Evolutionary conservation across 2,329 filamentous ascomycete species (phyloP), one percentile per base, ranked within the genome.

Genomic region (Emericellopsis cladophorae): DNA sequence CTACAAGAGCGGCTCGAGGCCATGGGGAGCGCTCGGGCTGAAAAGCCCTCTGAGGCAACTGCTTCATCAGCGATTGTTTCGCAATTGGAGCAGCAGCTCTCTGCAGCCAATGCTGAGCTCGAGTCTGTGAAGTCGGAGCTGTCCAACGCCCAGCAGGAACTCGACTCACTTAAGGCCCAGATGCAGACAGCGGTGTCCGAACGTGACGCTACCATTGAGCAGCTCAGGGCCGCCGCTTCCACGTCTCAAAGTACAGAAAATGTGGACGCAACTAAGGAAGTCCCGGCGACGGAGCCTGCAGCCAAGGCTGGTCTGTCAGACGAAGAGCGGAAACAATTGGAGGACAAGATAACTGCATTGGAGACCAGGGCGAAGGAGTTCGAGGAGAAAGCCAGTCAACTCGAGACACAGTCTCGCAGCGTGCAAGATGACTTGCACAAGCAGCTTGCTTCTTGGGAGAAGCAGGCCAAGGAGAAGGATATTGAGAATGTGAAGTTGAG

Each of bases 51-150:
- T 18, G 56, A 54, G 26, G 58, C 71, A 36, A 54, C 62, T 29
- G 51, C 54, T 40, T 64, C 67, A 24, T 46, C 58, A 0, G 60
- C 82, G 65, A 60, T 72, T 51, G 53, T 67, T 5, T 48, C 59
- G 8, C 59, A 65, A 37, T 53, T 74, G 15, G 67, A 77, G 45
- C 62, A 66, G 45, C 66, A 77, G 45, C 60, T 79, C 7, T 48
- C 55, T 2, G 56, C 64, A 34, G 56, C 67, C 12, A 68, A 62
- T 18, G 74, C 78, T 48, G 76, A 89, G 49, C 70, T 92, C 9
- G 77, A 80, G 35, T 68, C 67, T 2, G 71, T 81, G 40, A 79
- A 65, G 7, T 66, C 76, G 9, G 79, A 92, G 55, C 88, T 85
- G 57, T 68, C 78, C 15, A 67, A 67, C 2, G 67, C 85, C n/a